Evolutionary conservation across 306 rosid genomes (phyloP).

Genomic region (Malus domestica): DNA sequence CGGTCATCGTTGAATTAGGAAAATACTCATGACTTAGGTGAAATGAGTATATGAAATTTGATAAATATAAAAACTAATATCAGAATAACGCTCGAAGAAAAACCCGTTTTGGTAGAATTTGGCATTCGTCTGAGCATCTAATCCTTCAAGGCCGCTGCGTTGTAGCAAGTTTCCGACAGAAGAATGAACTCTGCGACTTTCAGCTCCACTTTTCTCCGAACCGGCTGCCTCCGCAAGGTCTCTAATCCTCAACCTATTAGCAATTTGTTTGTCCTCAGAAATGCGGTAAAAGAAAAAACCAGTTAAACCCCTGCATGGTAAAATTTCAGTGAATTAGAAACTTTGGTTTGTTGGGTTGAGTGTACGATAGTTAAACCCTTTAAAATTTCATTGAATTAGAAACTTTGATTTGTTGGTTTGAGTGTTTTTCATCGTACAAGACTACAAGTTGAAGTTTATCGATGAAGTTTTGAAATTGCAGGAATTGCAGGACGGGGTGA

Average conservation of each 20-base stretch:
- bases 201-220: conserved; percentile 24
- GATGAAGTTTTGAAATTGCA: not conserved
- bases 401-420: not conserved
- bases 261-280: not conserved
- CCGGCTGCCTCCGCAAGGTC: conserved; percentile 36
- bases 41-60: too few species aligned
- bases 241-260: not conserved
- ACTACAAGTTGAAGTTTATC: too few species aligned
- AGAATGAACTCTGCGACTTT: conserved; percentile 39
- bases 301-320: not conserved
- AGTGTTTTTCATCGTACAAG: not conserved
- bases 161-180: not conserved
- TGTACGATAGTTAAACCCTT: too few species aligned
- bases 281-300: not conserved
- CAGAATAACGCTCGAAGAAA: not conserved
- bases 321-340: not conserved
- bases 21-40: too few species aligned
- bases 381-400: not conserved
- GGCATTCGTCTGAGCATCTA: not conserved
- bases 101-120: not conserved
- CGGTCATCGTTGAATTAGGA: too few species aligned
- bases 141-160: not conserved
- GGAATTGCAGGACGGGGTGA: conserved; percentile 32
- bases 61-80: too few species aligned
- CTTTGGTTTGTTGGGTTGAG: not conserved